Evolutionary conservation across 441 rosid genomes (phyloP), one percentile per base, ranked within the genome.

Genomic region (Raphanus hybrid): DNA sequence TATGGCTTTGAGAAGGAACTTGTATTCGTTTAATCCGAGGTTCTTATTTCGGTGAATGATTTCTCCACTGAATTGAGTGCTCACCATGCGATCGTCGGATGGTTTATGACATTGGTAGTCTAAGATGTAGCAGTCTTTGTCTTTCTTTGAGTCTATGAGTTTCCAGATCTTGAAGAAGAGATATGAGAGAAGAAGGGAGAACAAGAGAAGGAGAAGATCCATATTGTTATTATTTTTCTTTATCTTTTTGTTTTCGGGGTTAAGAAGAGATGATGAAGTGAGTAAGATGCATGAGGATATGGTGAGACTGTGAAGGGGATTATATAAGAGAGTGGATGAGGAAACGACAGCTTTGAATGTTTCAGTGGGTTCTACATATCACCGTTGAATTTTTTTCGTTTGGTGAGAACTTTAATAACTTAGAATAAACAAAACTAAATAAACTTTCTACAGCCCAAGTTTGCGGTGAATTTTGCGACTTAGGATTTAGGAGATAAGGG

Each of bases 1-100:
- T 11, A 93, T 86, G 35, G 92, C 85, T 67, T 84, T 80, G 41
- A 93, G 82, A 34, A 93, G 86, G 75, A 92, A 93, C 75, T 83
- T 80, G 86, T 84, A 90, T 12, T 93, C 88, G 27, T 83, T 83
- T 2, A 93, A 71, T 0, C 92, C 87, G 20, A 90, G 87, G 74
- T 85, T 89, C 73, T 75, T 77, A 85, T 89, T 92, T 27, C 96
- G 74, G 14, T 70, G 1, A 37, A 88, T 75, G 64, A 90, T 41
- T 20, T 77, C 79, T 1, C 75, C 88, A 4, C 87, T 77, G 48
- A 77, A 16, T 0, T 69, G 85, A 8, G 89, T 84, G 67, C 29
- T 76, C 52, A 88, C 87, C 86, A 65, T 86, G 60, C 84, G 81
- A 63, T 85, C 87, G 2, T 82, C 88, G 0, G 81, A 54, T 8